These are phyloP conservation scores for Berkeleyomyces basicola DNA, from an alignment of 2,329 filamentous ascomycete genomes.

Conservation along the genomic window DNA sequence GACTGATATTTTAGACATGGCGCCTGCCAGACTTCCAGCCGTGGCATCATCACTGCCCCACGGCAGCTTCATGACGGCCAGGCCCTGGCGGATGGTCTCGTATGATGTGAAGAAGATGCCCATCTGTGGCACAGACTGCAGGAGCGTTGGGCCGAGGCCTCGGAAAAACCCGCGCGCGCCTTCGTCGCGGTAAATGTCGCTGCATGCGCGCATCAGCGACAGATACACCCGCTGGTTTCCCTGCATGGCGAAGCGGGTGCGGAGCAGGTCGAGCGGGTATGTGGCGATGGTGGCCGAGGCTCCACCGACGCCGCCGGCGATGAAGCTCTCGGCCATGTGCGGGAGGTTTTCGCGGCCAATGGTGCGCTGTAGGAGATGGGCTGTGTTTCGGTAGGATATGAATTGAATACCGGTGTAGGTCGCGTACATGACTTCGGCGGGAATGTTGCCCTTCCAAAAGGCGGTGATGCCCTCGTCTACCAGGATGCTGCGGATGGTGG, in stretches of 20 bases:
- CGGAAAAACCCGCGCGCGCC: slow-evolving; percentile 72
- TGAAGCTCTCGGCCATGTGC: slow-evolving; percentile 57
- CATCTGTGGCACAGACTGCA: slow-evolving; percentile 91
- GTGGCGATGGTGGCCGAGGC: slow-evolving; percentile 67
- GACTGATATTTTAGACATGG: slow-evolving; percentile 72
- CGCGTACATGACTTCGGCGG: slow-evolving; percentile 86
- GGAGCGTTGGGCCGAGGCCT: slow-evolving; percentile 63
- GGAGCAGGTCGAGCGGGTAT: slow-evolving; percentile 83
- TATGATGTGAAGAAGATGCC: slow-evolving; percentile 88
- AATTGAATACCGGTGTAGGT: slow-evolving; percentile 85
- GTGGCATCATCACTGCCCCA: slow-evolving; percentile 69
- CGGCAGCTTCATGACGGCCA: slow-evolving; percentile 40
- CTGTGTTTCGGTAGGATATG: slow-evolving; percentile 64
- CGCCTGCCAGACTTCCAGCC: slow-evolving; percentile 63
- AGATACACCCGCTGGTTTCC: slow-evolving; percentile 64
- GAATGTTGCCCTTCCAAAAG: slow-evolving; percentile 96
- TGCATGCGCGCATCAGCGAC: slow-evolving; percentile 50
- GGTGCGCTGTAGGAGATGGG: slow-evolving; percentile 45
- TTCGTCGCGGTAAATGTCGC: slow-evolving; percentile 59
- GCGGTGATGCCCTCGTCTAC: slow-evolving; percentile 66
- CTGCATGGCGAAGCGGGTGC: slow-evolving; percentile 93
- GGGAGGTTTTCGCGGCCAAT: slow-evolving; percentile 34
- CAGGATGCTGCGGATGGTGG: slow-evolving; percentile 62
- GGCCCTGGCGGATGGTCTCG: slow-evolving; percentile 51
- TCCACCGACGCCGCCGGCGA: slow-evolving; percentile 69